Evolutionary conservation across 192 early-diverging fungal genomes (phyloP).

Genomic region (Coemansia sp.): DNA sequence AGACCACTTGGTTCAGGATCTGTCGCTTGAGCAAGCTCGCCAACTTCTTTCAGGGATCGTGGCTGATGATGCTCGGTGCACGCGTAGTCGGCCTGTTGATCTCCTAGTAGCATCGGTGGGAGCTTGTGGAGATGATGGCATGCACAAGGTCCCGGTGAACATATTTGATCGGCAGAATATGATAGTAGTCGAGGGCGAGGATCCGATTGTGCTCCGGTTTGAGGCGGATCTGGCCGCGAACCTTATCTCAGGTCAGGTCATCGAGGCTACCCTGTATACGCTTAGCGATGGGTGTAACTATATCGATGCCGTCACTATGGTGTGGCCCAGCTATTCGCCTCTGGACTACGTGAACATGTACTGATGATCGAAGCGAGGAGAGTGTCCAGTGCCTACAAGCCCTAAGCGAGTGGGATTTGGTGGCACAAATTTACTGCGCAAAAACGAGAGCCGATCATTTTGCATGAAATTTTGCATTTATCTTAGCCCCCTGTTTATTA

Average conservation of each 20-base stretch:
- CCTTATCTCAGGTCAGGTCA: conserved; percentile 27
- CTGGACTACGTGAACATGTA: conserved; percentile 30
- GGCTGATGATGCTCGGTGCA: conserved; percentile 8
- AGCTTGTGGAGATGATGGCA: neutral
- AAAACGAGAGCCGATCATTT: neutral
- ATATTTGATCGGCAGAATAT: conserved; percentile 26
- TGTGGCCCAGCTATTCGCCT: conserved; percentile 52
- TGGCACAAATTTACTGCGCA: conserved; percentile 2
- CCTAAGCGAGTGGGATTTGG: neutral
- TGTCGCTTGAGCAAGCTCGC: conserved; percentile 20
- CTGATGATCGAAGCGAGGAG: neutral
- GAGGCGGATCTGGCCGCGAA: conserved; percentile 15
- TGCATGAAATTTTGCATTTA: neutral
- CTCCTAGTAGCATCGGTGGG: conserved; percentile 19
- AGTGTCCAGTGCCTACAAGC: conserved; percentile 3
- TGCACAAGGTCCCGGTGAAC: conserved; percentile 5
- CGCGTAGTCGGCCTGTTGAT: conserved; percentile 25
- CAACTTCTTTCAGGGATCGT: conserved; percentile 16
- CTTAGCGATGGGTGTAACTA: conserved; percentile 36
- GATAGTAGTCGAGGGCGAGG: conserved; percentile 12
- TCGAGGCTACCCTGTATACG: conserved; percentile 42
- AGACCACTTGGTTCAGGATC: neutral
- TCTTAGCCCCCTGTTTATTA: neutral
- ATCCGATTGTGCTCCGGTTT: conserved; percentile 21
- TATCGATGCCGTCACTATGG: conserved; percentile 46